phyloP scores from a whole-genome alignment of 2,329 filamentous ascomycete genomes.

The Sporothrix schenckii region DNA sequence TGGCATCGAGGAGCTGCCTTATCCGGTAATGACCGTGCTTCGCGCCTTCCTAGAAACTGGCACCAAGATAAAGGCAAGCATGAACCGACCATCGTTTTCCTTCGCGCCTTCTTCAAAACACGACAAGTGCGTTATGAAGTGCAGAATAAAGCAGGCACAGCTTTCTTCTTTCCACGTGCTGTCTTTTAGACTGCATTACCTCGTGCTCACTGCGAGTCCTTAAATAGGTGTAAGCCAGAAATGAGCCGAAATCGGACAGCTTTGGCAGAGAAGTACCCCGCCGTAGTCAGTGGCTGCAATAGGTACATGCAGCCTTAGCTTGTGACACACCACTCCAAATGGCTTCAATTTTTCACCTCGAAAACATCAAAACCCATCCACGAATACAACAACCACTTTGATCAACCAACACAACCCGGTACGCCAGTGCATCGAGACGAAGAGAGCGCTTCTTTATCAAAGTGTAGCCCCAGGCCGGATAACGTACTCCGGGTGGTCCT shows the following conservation, averaged over 20 bases:
- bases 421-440: not conserved
- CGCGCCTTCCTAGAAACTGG: not conserved
- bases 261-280: slow-evolving; percentile 33
- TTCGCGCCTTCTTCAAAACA: not conserved
- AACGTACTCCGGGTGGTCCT: not conserved
- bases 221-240: not conserved
- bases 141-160: not conserved
- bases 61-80: not conserved
- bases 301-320: slow-evolving; percentile 30
- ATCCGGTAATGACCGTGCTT: not conserved
- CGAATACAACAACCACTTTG: not conserved
- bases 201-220: not conserved
- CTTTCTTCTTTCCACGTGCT: too few relatives aligned
- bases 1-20: not conserved
- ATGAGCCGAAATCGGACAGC: slow-evolving; percentile 35
- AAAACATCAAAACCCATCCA: not conserved
- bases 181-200: not conserved
- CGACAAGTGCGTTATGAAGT: too few relatives aligned
- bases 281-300: slow-evolving; percentile 28
- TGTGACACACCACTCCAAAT: slow-evolving; percentile 1
- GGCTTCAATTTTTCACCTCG: slow-evolving; percentile 28
- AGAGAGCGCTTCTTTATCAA: not conserved
- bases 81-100: not conserved
- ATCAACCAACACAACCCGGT: not conserved
- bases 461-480: not conserved